Evolutionary conservation across 1,284 basidiomycete species (phyloP).

Genomic region (Pholiota adiposa): DNA sequence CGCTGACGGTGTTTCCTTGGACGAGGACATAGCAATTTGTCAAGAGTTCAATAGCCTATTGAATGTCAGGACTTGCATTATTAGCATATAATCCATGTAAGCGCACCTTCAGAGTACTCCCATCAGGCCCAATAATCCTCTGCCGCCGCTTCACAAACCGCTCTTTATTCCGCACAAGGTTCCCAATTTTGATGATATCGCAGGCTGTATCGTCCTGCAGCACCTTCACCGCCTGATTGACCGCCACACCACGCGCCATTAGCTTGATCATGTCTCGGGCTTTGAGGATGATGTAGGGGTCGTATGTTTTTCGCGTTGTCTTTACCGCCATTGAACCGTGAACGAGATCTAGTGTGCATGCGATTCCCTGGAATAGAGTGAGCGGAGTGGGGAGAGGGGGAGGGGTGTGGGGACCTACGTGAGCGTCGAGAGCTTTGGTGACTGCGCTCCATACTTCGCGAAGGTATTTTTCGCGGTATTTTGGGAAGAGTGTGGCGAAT

Average conservation of each 20-base stretch:
- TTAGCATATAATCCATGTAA: not conserved
- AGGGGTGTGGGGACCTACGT: constrained; percentile 51
- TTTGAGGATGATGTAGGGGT: constrained; percentile 96
- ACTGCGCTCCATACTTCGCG: constrained; percentile 94
- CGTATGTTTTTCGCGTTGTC: constrained; percentile 96
- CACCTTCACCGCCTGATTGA: constrained; percentile 87
- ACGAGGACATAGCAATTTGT: constrained; percentile 98
- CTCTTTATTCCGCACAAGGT: constrained; percentile 94
- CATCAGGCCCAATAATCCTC: constrained; percentile 96
- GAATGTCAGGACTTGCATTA: too few relatives aligned
- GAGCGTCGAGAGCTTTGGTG: constrained; percentile 83
- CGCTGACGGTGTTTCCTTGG: constrained; percentile 97
- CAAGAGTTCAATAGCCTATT: constrained; percentile 94
- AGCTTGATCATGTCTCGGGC: constrained; percentile 96
- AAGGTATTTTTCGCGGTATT: constrained; percentile 97
- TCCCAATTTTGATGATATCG: constrained; percentile 99
- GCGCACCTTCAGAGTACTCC: constrained; percentile 90
- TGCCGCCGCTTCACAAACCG: constrained; percentile 96
- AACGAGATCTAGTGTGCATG: constrained; percentile 93
- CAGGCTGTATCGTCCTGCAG: constrained; percentile 91
- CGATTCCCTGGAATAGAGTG: constrained; percentile 64
- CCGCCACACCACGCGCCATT: constrained; percentile 88
- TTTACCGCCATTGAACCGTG: constrained; percentile 98
- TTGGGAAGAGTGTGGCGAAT: constrained; percentile 98
- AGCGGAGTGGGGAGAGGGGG: not conserved